Evolutionary conservation across 371 early-diverging fungal species (phyloP), one percentile per base, ranked within the genome.

Genomic region (Mucor ambiguus): DNA sequence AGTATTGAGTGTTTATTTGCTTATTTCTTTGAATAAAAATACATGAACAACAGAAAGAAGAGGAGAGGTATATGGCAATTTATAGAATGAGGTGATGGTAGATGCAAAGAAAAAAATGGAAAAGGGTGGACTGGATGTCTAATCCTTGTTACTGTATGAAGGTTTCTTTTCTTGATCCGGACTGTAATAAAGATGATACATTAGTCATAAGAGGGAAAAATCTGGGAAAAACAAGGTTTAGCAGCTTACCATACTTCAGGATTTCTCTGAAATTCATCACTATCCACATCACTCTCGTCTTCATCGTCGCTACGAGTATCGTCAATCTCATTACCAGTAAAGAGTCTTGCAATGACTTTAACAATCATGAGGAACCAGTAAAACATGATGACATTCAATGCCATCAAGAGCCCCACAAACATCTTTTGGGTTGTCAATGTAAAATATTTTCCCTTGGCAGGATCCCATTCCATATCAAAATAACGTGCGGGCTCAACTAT

Each of bases 321-420:
- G 46, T 88, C 84, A 24, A 84, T 77, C 30, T 78, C 85, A 14
- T 72, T 75, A 14, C 85, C 85, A 49, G 69, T 79, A 22, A 91
- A 61, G 6, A 92, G 82, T 64, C 79, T 83, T 59, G 77, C 30
- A 28, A 89, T 82, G 24, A 93, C 79, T 26, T 82, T 75, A 26
- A 86, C 61, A 61, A 94, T 89, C 74, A 92, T 77, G 18, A 72
- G 68, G 55, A 91, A 80, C 94, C 94, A 94, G 61, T 88, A 89
- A 29, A 90, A 55, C 33, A 90, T 75, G 28, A 94, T 73, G 2
- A 74, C 52, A 67, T 93, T 87, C 29, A 94, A 79, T 2, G 72
- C 58, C 30, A 66, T 60, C 5, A 94, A 74, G 18, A 91, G 68
- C 9, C 72, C 58, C 33, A 83, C 60, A 70, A 88, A 91, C 9